A percentile compares a stretch with the other conserved stretches of the same genome.
These are phyloP conservation scores for Symbiodinium pilosum DNA, from an alignment of 73 alveolate genomes.

Conservation along the genomic window DNA sequence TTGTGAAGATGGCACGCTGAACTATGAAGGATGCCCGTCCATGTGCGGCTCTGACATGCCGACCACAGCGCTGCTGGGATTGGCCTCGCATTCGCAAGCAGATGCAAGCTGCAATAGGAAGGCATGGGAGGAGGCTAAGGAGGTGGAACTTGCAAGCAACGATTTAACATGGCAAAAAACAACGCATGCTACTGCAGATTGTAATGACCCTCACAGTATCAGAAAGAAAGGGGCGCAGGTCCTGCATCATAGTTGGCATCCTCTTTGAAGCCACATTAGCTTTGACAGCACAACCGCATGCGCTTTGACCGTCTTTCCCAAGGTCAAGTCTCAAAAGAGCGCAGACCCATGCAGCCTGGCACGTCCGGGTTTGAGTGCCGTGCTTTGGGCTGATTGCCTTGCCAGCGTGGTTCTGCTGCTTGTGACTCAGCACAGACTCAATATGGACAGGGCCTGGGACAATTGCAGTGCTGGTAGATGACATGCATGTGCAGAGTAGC, in stretches of 20 bases:
- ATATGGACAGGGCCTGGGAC: not conserved
- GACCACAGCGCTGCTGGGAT: conserved; percentile 50
- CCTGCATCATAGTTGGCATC: too few species aligned
- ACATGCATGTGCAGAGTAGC: not conserved
- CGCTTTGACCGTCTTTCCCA: too few species aligned
- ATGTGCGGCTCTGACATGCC: conserved; percentile 44
- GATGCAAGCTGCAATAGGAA: too few species aligned
- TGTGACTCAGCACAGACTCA: not conserved
- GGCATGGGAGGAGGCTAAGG: too few species aligned
- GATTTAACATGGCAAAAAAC: too few species aligned
- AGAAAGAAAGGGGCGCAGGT: too few species aligned
- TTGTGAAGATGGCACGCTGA: conserved; percentile 58
- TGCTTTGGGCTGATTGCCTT: conserved; percentile 62
- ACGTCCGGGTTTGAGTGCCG: not conserved
- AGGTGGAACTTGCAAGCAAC: too few species aligned
- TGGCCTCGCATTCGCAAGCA: not conserved
- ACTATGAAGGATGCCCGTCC: not conserved
- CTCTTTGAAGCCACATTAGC: too few species aligned
- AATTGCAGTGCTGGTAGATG: not conserved
- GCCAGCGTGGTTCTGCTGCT: conserved; percentile 22
- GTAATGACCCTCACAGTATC: too few species aligned
- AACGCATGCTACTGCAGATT: too few species aligned
- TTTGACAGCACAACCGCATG: too few species aligned
- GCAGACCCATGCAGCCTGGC: conserved; percentile 68
- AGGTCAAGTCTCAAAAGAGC: not conserved